These are phyloP conservation scores for Nicotiana tabacum DNA, from an alignment of 257 asterid species.

Conservation along the genomic window DNA sequence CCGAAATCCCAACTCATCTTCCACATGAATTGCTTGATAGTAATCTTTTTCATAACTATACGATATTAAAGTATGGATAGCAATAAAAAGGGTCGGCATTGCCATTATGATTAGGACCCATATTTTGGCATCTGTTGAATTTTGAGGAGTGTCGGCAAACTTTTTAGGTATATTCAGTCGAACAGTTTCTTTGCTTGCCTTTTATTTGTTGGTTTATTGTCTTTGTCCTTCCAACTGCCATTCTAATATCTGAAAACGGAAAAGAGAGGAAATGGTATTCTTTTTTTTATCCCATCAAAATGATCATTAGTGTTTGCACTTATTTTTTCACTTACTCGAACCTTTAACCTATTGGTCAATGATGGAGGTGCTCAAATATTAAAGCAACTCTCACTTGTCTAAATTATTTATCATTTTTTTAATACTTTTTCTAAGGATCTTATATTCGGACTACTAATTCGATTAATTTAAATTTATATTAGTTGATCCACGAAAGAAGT, in stretches of 20 bases:
- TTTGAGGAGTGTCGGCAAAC: slow-evolving; percentile 1
- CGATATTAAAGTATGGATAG: background rate
- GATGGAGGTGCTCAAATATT: no score
- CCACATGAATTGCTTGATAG: background rate
- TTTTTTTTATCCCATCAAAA: no score
- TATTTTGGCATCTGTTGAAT: background rate
- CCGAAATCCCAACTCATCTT: background rate
- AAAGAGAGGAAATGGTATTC: no score
- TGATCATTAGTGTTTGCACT: no score
- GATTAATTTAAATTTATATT: no score
- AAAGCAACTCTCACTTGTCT: no score
- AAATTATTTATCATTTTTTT: no score
- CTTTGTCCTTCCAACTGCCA: background rate
- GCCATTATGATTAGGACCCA: background rate
- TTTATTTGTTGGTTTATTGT: background rate
- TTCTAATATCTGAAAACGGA: background rate
- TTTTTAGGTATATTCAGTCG: background rate
- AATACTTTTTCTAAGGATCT: no score
- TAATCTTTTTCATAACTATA: background rate
- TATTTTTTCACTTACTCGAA: no score
- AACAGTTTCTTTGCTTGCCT: background rate
- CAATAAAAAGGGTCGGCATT: background rate
- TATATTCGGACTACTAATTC: no score
- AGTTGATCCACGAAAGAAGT: no score
- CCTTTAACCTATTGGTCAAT: no score